These are phyloP conservation scores for Coleophoma eucalyptorum DNA, from an alignment of 2,329 filamentous ascomycete genomes.

Conservation along the genomic window DNA sequence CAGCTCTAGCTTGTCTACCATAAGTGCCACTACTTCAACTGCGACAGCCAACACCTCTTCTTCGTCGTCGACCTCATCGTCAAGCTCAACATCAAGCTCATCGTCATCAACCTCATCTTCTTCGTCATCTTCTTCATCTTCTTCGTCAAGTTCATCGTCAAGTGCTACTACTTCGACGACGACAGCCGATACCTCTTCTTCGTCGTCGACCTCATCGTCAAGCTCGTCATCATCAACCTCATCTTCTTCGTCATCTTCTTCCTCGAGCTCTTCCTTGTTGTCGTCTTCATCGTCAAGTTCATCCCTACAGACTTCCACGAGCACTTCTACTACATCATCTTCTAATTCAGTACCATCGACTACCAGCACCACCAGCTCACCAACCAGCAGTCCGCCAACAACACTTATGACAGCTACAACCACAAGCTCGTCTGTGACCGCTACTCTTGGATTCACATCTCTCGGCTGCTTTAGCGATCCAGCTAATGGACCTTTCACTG, in stretches of 20 bases:
- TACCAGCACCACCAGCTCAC: conserved; percentile 11
- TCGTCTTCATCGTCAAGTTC: too few relatives aligned
- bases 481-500: conserved; percentile 11
- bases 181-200: conserved; percentile 1
- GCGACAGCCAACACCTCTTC: neutral
- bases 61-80: neutral
- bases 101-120: neutral
- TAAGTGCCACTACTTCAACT: neutral
- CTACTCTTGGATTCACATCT: conserved; percentile 24
- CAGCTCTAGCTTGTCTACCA: neutral
- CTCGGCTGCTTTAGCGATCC: conserved; percentile 27
- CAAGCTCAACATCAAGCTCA: neutral
- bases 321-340: neutral
- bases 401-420: neutral
- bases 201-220: neutral
- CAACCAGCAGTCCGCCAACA: neutral
- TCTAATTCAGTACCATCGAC: conserved; percentile 2
- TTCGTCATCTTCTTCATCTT: neutral
- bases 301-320: neutral
- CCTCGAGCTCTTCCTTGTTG: neutral
- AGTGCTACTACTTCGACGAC: conserved; percentile 1
- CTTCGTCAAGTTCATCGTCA: conserved; percentile 1
- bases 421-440: conserved; percentile 6
- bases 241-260: neutral
- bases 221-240: neutral